Evolutionary conservation across 2,329 filamentous ascomycete species (phyloP), one percentile per base, ranked within the genome.

Genomic region (Venturia nashicola): DNA sequence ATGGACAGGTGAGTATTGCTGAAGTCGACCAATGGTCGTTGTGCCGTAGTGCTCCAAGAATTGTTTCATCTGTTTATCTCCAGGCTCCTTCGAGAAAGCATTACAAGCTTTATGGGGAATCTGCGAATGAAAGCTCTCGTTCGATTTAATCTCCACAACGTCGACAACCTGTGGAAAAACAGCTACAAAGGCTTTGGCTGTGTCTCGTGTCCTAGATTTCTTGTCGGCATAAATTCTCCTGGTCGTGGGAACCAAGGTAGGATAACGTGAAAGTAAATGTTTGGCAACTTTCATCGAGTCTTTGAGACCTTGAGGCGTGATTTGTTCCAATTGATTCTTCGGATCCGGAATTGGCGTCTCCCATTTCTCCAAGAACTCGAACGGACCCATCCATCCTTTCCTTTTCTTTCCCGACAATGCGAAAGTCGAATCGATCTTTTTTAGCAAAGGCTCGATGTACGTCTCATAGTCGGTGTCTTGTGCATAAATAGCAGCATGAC

Each of bases 401-500:
- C 65, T 61, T 54, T 63, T 54, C 48, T 66, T 67, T 6, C 51
- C 51, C 34, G 51, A 57, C 7, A 36, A 32, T 11, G 32, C 51
- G 32, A 36, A 57, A 18, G 32, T 62, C 6, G 39, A 34, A 20
- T 67, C 64, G 5, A 67, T 69, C 23, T 70, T 66, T 61, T 76
- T 71, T 18, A 84, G 68, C 59, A 84, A 83, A 0, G 82, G 81
- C 68, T 82, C 77, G 27, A 85, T 81, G 67, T 83, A 84, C 46
- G 77, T 75, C 66, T 84, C 81, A 60, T 79, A 83, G 68, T 85
- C 83, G 65, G 79, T 82, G 68, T 84, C 82, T 66, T 85, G 85
- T 67, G 80, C 80, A 68, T 83, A 84, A 64, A 85, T 84, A 43
- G 83, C 82, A 0, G 82, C 82, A 67, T 85, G 83, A n/a, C 83